Base-by-base conservation (phyloP, 495 filamentous ascomycete genomes). In the Penicillium maclennaniae region DNA sequence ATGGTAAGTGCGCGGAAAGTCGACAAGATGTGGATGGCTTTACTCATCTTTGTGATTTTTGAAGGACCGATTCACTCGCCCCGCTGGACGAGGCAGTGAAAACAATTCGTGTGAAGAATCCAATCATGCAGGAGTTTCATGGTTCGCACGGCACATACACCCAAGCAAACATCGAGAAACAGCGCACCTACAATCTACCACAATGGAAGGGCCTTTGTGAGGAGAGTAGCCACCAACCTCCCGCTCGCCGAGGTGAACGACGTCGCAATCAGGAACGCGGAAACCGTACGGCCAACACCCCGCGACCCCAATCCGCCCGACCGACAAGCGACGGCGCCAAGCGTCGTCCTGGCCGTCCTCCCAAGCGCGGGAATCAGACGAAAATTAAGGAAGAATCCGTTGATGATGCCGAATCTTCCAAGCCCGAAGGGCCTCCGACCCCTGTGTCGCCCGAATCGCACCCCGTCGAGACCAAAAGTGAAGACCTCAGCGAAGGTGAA, bases 121-220 rank as follows among this genome's bases (percentile, higher is more conserved):
- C 93, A 9, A 97, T 98, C 67, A 93, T 88, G 63, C 93, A 98
- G 64, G 93, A 98, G 59, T 97, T 97, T 65, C 89, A 91, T 76
- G 95, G 92, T 9, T 88, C 85, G 45, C 87, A 92, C 60, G 93
- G 95, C 25, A 92, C 87, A 28, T 98, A 96, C 64, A 91, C 92
- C 23, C 95, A 97, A 60, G 87, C 90, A 61, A 98, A 98, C 62
- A 89, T 97, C 28, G 87, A 96, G 65, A 92, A 95, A 68, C 89
- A 95, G 69, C 80, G 95, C 68, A 89, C 89, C 21, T 98, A 97
- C 73, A 98, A 96, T 64, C 77, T 98, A 7, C 92, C 92, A 1
- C 91, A 97, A 68, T 98, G 93, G 93, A 88, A 89, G 56, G 82
- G 85, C 38, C 76, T 97, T 36, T 95, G 90, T 60, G 87, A 96